Evolutionary conservation across 179 eudicot species (phyloP).

Genomic region (Camellia oleifera): DNA sequence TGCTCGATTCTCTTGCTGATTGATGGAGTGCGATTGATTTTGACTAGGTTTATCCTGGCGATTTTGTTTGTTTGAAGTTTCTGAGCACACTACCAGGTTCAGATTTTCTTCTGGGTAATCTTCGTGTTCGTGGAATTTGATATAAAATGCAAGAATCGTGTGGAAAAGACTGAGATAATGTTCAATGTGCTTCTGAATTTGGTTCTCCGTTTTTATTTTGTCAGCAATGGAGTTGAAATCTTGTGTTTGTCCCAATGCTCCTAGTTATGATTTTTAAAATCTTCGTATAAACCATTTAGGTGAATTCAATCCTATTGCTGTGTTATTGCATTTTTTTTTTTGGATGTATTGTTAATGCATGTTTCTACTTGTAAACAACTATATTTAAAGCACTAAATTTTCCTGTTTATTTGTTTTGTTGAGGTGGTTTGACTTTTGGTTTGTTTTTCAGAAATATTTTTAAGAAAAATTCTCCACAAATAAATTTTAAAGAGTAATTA

Average conservation of each 20-base stretch:
- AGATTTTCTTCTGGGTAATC: neutral
- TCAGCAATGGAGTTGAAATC: neutral
- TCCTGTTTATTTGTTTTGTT: neutral
- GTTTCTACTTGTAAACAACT: no score
- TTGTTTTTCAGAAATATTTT: no score
- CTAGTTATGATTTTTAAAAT: neutral
- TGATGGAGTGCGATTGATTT: neutral
- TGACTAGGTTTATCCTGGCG: neutral
- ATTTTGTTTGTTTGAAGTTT: conserved; percentile 1
- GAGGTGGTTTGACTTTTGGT: neutral
- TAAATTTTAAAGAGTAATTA: no score
- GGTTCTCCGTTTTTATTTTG: conserved; percentile 1
- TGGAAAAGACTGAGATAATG: neutral
- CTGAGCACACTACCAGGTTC: conserved; percentile 5
- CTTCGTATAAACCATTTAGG: neutral
- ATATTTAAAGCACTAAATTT: neutral
- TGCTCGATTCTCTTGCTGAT: neutral
- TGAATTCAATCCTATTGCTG: neutral
- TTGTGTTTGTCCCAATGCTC: neutral
- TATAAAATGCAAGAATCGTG: neutral
- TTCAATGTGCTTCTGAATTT: neutral
- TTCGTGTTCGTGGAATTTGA: conserved; percentile 2
- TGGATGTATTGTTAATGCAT: neutral
- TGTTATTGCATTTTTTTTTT: neutral
- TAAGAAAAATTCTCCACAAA: no score